A percentile compares a stretch with the other conserved stretches of the same genome.
Conservation (phyloP, 176 grass and related monocot species). For the Bromus sterilis region DNA sequence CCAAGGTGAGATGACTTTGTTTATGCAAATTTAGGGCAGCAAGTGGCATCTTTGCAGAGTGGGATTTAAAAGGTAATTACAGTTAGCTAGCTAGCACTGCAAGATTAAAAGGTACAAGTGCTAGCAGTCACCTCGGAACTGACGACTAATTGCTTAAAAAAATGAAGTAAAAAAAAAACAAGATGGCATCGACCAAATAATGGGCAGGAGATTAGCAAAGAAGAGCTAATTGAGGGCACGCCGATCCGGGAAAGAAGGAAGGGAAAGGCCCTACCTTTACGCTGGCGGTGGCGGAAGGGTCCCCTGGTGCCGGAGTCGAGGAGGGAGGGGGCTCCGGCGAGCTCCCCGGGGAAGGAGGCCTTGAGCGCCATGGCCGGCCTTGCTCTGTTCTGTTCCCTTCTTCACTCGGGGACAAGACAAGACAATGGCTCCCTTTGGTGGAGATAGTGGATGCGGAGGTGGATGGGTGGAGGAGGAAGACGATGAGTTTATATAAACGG, state of each 20-base stretch:
- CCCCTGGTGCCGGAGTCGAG: conserved; percentile 37
- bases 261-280: conserved; percentile 46
- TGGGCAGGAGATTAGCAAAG: neutral
- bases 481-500: neutral
- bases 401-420: too few relatives aligned
- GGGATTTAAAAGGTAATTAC: too few relatives aligned
- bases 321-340: conserved; percentile 36
- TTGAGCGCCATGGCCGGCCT: conserved; percentile 54
- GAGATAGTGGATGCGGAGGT: neutral
- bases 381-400: neutral
- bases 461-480: neutral
- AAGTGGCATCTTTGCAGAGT: too few relatives aligned
- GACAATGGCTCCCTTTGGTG: conserved; percentile 1
- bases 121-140: neutral
- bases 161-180: neutral
- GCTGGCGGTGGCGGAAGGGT: conserved; percentile 16
- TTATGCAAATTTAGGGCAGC: too few relatives aligned
- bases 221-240: neutral
- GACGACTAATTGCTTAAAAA: neutral
- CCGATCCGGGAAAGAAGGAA: neutral
- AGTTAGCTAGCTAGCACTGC: too few relatives aligned
- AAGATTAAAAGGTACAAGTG: too few relatives aligned
- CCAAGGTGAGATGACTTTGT: too few relatives aligned
- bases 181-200: neutral
- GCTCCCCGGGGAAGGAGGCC: conserved; percentile 43